Evolutionary conservation across 768 basidiomycete species (phyloP).

Genomic region (Termitomyces sp.): DNA sequence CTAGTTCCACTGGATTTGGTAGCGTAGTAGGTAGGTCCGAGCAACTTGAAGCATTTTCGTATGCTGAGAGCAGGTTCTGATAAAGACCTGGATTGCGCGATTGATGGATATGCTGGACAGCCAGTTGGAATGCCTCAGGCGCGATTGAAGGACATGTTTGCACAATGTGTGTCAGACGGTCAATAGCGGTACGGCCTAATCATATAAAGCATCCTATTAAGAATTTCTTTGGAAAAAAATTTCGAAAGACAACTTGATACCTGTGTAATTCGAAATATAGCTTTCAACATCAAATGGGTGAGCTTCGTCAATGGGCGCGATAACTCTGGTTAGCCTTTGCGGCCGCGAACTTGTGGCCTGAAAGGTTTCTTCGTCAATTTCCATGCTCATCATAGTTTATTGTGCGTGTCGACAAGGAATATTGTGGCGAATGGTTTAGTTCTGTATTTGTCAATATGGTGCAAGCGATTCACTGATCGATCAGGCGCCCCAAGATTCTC

Average conservation of each 20-base stretch:
- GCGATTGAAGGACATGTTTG: conserved; percentile 61
- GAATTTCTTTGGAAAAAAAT: background rate
- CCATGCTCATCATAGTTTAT: conserved; percentile 24
- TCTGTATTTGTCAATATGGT: background rate
- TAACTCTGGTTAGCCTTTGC: conserved; percentile 17
- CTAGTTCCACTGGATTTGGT: conserved; percentile 41
- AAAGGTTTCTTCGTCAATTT: conserved; percentile 31
- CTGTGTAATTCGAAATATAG: conserved; percentile 72
- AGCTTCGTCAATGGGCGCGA: conserved; percentile 59
- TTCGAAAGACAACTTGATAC: conserved; percentile 25
- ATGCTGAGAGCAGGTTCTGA: conserved; percentile 43
- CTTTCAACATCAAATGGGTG: conserved; percentile 88
- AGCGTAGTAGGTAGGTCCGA: conserved; percentile 25
- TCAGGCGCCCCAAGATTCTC: conserved; percentile 4
- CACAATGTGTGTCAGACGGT: conserved; percentile 67
- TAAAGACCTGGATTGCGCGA: conserved; percentile 66
- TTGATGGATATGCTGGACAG: conserved; percentile 55
- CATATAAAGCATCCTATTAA: background rate
- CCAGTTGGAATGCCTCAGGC: conserved; percentile 63
- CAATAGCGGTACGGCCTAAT: conserved; percentile 69
- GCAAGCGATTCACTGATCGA: background rate
- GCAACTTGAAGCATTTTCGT: conserved; percentile 38
- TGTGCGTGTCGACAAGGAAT: background rate
- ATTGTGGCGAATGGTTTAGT: background rate
- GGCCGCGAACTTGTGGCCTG: conserved; percentile 20